Conservation (phyloP, 345 rosid genomes). For the Streptanthus diversifolius region DNA sequence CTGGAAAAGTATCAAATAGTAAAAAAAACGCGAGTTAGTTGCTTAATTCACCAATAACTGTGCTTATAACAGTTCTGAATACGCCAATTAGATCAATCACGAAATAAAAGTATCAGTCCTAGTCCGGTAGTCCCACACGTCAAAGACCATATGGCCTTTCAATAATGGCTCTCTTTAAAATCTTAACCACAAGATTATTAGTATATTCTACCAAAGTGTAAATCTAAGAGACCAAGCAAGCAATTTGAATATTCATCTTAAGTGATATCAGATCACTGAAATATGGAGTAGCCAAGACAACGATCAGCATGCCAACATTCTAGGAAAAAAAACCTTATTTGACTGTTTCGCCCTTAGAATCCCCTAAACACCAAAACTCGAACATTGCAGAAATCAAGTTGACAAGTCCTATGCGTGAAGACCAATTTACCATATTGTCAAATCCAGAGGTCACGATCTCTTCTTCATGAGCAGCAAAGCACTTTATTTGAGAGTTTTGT, state of each 20-base stretch:
- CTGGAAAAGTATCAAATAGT: slow-evolving; percentile 37
- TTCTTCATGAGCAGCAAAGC: slow-evolving; percentile 76
- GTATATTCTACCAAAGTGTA: not conserved
- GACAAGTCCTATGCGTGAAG: slow-evolving; percentile 8
- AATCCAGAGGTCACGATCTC: slow-evolving; percentile 85
- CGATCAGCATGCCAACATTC: too few species aligned
- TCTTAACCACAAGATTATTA: not conserved
- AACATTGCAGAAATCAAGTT: not conserved
- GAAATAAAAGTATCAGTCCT: not conserved
- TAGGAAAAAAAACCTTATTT: too few species aligned
- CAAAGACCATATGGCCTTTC: not conserved
- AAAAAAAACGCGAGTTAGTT: slow-evolving; percentile 6
- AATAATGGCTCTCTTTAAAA: not conserved
- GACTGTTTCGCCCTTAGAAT: too few species aligned
- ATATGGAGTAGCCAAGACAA: too few species aligned
- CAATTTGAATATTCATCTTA: not conserved
- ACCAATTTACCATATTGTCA: slow-evolving; percentile 71
- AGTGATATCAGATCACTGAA: not conserved
- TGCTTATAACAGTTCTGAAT: not conserved
- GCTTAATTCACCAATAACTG: not conserved
- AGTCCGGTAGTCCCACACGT: not conserved
- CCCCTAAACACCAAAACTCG: too few species aligned
- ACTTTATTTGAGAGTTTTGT: slow-evolving; percentile 79
- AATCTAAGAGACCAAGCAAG: not conserved
- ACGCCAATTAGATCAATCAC: not conserved